phyloP scores from a whole-genome alignment of 768 basidiomycete species.

The Scleroderma citrinum region DNA sequence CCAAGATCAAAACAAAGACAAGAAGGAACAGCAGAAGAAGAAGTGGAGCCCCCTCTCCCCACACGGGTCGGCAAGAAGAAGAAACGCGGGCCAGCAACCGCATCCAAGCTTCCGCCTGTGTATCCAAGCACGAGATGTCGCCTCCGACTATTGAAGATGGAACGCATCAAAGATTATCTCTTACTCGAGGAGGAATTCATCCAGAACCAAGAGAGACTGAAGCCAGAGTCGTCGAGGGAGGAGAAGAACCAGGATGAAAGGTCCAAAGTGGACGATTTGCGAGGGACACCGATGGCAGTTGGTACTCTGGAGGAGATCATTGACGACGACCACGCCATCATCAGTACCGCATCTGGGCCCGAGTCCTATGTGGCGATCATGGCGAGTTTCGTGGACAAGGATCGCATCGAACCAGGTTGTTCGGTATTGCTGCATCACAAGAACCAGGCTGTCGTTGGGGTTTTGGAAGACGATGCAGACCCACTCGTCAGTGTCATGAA shows the following conservation, averaged over 20 bases:
- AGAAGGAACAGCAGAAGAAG: conserved; percentile 63
- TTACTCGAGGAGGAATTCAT: conserved; percentile 94
- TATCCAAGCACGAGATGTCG: conserved; percentile 94
- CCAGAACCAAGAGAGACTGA: conserved; percentile 84
- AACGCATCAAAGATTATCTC: conserved; percentile 97
- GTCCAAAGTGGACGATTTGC: conserved; percentile 87
- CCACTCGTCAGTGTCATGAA: conserved; percentile 99
- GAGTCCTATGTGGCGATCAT: conserved; percentile 97
- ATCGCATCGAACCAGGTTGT: conserved; percentile 93
- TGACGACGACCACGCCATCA: conserved; percentile 98
- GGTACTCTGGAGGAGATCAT: conserved; percentile 97
- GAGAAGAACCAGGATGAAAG: conserved; percentile 96
- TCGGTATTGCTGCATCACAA: conserved; percentile 95
- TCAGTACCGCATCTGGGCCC: conserved; percentile 89
- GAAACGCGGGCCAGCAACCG: conserved; percentile 81
- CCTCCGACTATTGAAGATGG: conserved; percentile 90
- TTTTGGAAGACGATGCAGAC: conserved; percentile 90
- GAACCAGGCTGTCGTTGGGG: conserved; percentile 91
- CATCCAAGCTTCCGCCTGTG: conserved; percentile 88
- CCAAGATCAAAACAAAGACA: conserved; percentile 40
- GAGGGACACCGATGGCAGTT: conserved; percentile 97
- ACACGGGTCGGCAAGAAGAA: conserved; percentile 98
- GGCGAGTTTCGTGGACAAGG: conserved; percentile 98
- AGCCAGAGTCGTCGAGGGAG: conserved; percentile 81
- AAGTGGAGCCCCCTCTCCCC: conserved; percentile 97